Evolutionary conservation across 129 eudicot species (phyloP), one percentile per base, ranked within the genome.

Genomic region (Lactuca sativa): DNA sequence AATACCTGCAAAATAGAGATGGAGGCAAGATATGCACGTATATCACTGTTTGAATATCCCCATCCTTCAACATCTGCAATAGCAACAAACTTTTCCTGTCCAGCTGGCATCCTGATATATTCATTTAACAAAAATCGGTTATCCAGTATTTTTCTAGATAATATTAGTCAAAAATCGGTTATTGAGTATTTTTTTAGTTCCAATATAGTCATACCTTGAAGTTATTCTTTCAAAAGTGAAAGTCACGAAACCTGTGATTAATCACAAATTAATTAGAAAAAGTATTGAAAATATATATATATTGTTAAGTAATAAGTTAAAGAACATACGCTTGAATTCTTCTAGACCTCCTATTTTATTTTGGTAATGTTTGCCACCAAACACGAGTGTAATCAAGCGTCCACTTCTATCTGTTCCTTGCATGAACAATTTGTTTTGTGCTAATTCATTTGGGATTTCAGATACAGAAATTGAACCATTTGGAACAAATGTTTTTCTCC

Each of bases 31-130:
- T 86, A 93, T 63, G 86, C 98, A 2, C 96, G 96, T 33, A 87
- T 56, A 67, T 93, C 96, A 66, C 88, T 82, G 76, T 87, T 89
- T 37, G 87, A 54, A 68, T 93, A 89, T 58, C 98, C 96, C 96
- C 96, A 89, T 72, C 90, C 92, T 77, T 85, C 51, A 61, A 93
- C 76, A 74, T 93, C 98, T 25, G 80, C 89, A 18, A 92, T 92
- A 60, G 81, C 53, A 18, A 75, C 68, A 73, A 86, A 92, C 82
- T 92, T 89, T 79, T 92, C 98, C 56, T 86, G 91, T 17, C 98
- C 96, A 14, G 67, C 36, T 16, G 98, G 98, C 86, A 84, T 92
- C 74, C 98, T 92, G 85, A 56, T 66, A 51, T 56, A 11, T 47
- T 48, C 61, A 16, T 13, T 52, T 41, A 21, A n/a, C 17, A 36